These are phyloP conservation scores for Annulohypoxylon nitens DNA, from an alignment of 495 filamentous ascomycete species.

Conservation along the genomic window DNA sequence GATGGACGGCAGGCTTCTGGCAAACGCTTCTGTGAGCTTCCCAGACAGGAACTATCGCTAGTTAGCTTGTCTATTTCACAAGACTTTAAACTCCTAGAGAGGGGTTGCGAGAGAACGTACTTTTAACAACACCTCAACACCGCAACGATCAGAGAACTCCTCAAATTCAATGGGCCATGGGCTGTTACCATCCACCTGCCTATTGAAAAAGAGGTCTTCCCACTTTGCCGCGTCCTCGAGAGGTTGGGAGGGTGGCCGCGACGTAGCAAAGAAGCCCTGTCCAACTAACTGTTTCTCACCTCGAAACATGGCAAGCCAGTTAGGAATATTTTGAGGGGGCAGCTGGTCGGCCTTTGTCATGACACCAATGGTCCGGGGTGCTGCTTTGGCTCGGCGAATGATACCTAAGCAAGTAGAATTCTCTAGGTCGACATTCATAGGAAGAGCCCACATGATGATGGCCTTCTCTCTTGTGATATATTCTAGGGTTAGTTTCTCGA, in stretches of 20 bases:
- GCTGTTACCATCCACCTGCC: constrained; percentile 37
- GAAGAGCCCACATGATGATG: constrained; percentile 78
- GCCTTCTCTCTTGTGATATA: constrained; percentile 75
- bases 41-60: constrained; percentile 45
- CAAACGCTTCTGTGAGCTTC: constrained; percentile 48
- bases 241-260: constrained; percentile 56
- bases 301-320: constrained; percentile 71
- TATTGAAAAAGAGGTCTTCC: constrained; percentile 71
- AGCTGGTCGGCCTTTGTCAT: constrained; percentile 85
- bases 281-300: constrained; percentile 69
- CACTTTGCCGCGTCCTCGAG: constrained; percentile 67
- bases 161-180: constrained; percentile 63
- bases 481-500: constrained; percentile 74
- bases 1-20: constrained; percentile 66
- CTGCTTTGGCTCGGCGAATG: constrained; percentile 69
- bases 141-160: constrained; percentile 66
- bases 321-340: constrained; percentile 59
- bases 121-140: constrained; percentile 66
- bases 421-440: constrained; percentile 79
- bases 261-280: constrained; percentile 75
- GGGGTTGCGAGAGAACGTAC: constrained; percentile 48
- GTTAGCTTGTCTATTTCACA: constrained; percentile 10
- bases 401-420: constrained; percentile 77
- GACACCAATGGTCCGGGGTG: constrained; percentile 75
- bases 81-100: not conserved